These are phyloP conservation scores for Magnaporthales sp. DNA, from an alignment of 2,329 filamentous ascomycete genomes.

Conservation along the genomic window DNA sequence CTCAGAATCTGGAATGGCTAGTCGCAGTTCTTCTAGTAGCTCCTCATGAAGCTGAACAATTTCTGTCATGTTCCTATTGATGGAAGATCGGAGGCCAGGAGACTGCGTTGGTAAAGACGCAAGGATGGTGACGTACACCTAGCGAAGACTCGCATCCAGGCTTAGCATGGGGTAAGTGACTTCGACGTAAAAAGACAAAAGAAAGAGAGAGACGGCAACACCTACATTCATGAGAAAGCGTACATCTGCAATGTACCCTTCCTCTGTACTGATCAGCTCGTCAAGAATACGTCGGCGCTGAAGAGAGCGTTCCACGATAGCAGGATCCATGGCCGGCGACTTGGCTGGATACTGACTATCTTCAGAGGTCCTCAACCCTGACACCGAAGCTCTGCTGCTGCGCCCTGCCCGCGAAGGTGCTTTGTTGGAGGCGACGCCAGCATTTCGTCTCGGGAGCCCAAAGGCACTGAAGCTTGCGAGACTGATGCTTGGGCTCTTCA, in stretches of 20 bases:
- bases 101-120: constrained; percentile 60
- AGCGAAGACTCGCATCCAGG: constrained; percentile 6
- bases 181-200: too few species aligned
- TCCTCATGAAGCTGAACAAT: constrained; percentile 79
- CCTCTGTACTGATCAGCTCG: constrained; percentile 79
- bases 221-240: constrained; percentile 79
- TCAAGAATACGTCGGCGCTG: constrained; percentile 74
- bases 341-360: constrained; percentile 54
- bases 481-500: constrained; percentile 76
- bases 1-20: constrained; percentile 59
- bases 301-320: constrained; percentile 60
- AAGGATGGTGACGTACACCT: constrained; percentile 70
- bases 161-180: neutral
- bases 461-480: constrained; percentile 63
- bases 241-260: constrained; percentile 79
- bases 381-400: constrained; percentile 53
- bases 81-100: constrained; percentile 57
- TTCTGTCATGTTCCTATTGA: constrained; percentile 70
- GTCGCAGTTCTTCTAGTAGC: constrained; percentile 66
- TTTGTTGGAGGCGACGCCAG: constrained; percentile 43
- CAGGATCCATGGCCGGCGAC: constrained; percentile 49
- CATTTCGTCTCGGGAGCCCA: constrained; percentile 45
- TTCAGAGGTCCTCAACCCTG: constrained; percentile 53
- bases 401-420: constrained; percentile 51
- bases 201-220: neutral